phyloP scores from a whole-genome alignment of 2,329 filamentous ascomycete species.

The Penicillium sp. region DNA sequence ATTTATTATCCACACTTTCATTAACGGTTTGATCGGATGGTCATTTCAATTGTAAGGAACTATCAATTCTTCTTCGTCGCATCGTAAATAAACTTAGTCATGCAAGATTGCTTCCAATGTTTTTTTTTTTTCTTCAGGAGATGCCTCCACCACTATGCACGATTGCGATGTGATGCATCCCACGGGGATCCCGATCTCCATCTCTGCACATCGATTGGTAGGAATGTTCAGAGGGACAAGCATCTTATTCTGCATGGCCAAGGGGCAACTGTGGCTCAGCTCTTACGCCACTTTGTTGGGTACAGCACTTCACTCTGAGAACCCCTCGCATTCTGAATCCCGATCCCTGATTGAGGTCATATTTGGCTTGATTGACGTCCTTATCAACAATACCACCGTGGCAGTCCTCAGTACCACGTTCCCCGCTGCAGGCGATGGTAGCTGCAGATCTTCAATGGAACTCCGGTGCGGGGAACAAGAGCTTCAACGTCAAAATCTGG shows the following conservation, averaged over 20 bases:
- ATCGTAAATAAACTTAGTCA: neutral
- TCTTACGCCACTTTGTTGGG: neutral
- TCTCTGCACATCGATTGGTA: neutral
- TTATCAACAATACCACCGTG: slow-evolving; percentile 14
- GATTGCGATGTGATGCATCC: slow-evolving; percentile 2
- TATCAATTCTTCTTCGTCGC: too few species aligned
- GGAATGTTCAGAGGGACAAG: neutral
- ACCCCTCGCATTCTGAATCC: neutral
- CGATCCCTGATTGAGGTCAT: neutral
- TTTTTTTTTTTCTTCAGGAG: neutral
- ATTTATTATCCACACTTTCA: neutral
- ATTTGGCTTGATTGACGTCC: neutral
- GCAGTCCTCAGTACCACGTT: slow-evolving; percentile 7
- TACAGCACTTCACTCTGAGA: neutral
- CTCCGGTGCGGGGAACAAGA: slow-evolving; percentile 18
- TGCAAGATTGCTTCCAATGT: neutral
- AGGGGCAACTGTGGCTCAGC: neutral
- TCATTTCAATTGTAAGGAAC: too few species aligned
- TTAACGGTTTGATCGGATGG: neutral
- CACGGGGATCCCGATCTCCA: neutral
- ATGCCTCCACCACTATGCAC: neutral
- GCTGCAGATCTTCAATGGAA: slow-evolving; percentile 7
- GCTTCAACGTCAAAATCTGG: neutral
- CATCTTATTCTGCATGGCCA: neutral
- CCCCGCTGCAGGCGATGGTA: slow-evolving; percentile 9